These are phyloP conservation scores for Cryptomeria japonica DNA, from an alignment of 75 land plant species.

Conservation along the genomic window DNA sequence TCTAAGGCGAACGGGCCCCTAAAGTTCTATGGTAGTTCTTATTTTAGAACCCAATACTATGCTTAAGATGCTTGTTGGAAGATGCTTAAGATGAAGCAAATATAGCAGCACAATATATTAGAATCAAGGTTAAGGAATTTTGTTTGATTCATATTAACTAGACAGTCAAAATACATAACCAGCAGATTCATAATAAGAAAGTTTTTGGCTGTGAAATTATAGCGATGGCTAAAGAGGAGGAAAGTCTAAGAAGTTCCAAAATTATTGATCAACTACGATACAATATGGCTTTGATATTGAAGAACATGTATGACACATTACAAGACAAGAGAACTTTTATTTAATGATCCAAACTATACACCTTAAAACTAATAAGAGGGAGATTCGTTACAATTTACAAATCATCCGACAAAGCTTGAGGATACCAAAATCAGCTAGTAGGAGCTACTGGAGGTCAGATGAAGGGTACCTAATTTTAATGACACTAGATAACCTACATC, in stretches of 20 bases:
- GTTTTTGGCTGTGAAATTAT: neutral
- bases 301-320: neutral
- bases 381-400: neutral
- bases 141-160: neutral
- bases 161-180: neutral
- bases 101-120: neutral
- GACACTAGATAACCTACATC: neutral
- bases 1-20: too few relatives aligned
- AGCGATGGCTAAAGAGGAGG: neutral
- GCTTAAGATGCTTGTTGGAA: too few relatives aligned
- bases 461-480: neutral
- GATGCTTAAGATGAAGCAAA: neutral
- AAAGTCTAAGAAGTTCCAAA: neutral
- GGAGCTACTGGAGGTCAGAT: too few relatives aligned
- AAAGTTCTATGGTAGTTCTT: too few relatives aligned
- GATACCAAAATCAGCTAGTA: neutral
- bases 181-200: neutral
- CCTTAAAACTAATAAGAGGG: neutral
- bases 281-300: neutral
- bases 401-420: neutral
- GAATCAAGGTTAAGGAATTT: neutral
- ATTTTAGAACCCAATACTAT: too few relatives aligned
- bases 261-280: neutral
- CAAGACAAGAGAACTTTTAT: neutral
- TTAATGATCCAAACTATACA: neutral